Base-by-base conservation (phyloP, 768 basidiomycete species). In the Psilocybe cyanescens region DNA sequence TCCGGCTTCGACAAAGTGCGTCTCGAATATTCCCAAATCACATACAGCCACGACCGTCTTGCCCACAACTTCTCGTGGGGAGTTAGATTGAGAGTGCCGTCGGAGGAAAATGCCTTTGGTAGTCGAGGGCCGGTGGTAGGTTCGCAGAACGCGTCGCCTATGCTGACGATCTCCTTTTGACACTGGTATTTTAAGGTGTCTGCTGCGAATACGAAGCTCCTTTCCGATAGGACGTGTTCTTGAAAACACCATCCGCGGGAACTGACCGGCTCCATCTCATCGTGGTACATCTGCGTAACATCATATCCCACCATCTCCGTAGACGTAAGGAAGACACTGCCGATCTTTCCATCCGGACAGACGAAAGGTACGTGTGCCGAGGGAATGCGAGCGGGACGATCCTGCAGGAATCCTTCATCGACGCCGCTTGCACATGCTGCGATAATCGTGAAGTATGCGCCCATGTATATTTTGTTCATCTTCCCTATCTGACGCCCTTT, bases 121-220 rank as follows among this genome's bases (percentile, higher is more conserved):
- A 63, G 33, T 8, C 57, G 45, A 19, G 31, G 44, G 6, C 61
- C 61, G 1, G 50, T 63, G 47, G 39, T 54, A 4, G 61, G 52
- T 28, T 52, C 50, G 47, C 61, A 63, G 2, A 63, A 37, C 1
- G 61, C 61, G 19, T 55, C 57, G 4, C 61, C 61, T 17, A 63
- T 59, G 31, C 58, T 63, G 31, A 55, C 57, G 3, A 57, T 58
- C 31, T 59, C 61, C 6, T 35, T 63, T 14, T 63, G 61, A 17
- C 61, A 63, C 35, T 53, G 30, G 28, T 63, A 59, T 17, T 63
- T 52, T 8, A 63, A 46, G 1, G 61, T 63, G 39, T 63, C 50
- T 12, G 61, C 24, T 2, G 61, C 61, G 30, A 47, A 63, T 9
- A 63, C 49, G 14, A 63, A 41, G 11, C 44, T 47, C 24, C 61